These are phyloP conservation scores for Suillus variegatus DNA, from an alignment of 768 basidiomycete genomes.

Conservation along the genomic window DNA sequence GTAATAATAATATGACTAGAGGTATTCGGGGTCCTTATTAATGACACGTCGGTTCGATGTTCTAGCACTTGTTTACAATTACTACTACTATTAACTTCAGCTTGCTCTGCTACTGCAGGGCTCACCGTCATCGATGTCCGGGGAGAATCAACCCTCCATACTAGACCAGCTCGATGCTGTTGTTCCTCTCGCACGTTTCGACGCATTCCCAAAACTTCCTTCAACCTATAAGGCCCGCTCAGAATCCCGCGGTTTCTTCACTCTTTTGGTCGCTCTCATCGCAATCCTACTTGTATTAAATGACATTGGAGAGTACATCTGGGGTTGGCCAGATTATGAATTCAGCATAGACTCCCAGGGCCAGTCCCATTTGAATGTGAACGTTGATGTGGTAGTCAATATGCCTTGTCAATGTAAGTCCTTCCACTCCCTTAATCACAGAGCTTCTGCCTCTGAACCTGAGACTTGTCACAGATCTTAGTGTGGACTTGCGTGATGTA, in stretches of 20 bases:
- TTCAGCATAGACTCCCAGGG: constrained; percentile 80
- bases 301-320: constrained; percentile 88
- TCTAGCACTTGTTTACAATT: not conserved
- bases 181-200: constrained; percentile 70
- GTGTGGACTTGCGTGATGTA: constrained; percentile 88
- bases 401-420: constrained; percentile 91
- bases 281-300: constrained; percentile 80
- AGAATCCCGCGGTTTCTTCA: constrained; percentile 79
- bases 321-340: constrained; percentile 90
- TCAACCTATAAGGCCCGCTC: constrained; percentile 80
- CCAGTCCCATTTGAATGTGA: constrained; percentile 71
- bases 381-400: constrained; percentile 90
- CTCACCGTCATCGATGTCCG: constrained; percentile 10
- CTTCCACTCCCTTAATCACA: not conserved
- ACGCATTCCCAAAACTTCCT: constrained; percentile 86
- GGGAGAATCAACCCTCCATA: constrained; percentile 34
- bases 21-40: constrained; percentile 3
- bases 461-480: constrained; percentile 56
- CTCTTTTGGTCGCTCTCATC: constrained; percentile 65
- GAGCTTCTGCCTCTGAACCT: constrained; percentile 5
- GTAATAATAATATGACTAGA: not conserved
- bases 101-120: constrained; percentile 7
- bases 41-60: not conserved
- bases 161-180: constrained; percentile 66
- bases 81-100: not conserved